Base-by-base conservation (phyloP, 1,139 yeast species). In the Pichia sp. region DNA sequence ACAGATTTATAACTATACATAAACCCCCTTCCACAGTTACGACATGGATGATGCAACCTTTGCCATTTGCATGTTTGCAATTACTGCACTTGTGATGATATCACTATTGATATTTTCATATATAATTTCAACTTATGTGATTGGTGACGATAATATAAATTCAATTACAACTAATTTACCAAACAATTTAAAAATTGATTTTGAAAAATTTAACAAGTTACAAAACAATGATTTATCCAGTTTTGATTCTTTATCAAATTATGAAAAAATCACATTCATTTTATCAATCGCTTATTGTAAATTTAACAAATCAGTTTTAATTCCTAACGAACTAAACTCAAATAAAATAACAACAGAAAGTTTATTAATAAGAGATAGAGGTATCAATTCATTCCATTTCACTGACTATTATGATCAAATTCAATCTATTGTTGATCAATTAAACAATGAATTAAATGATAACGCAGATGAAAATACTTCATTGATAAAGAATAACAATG, bases 301-400 rank as follows among this genome's bases (percentile, higher is more conserved):
- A 27, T 50, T 57, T 15, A 59, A 68, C 47, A 71, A 73, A 12
- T 78, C 79, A 1, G 49, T 59, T 7, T 66, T 73, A 2, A 62
- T 66, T 42, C 65, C 71, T 5, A 70, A 64, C 44, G 58, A 70
- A 46, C 61, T 52, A 13, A 47, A 64, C 13, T 64, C 67, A 3
- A 60, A 60, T 20, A 74, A 72, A 42, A 54, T 63, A 6, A 61
- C 62, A 42, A 56, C 65, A 3, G 59, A 61, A 3, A 57, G 56
- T 40, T 63, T 69, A 39, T 61, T 65, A 44, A 70, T 76, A 20
- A 65, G 68, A 42, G 80, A 75, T 49, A 63, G 80, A 30, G 81
- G 81, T 1, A 71, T 76, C 18, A 72, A 68, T 52, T 68, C 76
- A 12, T 76, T 73, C 53, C 66, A 63, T 47, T 70, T 73, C 44